phyloP scores from a whole-genome alignment of 352 stramenopile species.

The Globisporangium middletonii region DNA sequence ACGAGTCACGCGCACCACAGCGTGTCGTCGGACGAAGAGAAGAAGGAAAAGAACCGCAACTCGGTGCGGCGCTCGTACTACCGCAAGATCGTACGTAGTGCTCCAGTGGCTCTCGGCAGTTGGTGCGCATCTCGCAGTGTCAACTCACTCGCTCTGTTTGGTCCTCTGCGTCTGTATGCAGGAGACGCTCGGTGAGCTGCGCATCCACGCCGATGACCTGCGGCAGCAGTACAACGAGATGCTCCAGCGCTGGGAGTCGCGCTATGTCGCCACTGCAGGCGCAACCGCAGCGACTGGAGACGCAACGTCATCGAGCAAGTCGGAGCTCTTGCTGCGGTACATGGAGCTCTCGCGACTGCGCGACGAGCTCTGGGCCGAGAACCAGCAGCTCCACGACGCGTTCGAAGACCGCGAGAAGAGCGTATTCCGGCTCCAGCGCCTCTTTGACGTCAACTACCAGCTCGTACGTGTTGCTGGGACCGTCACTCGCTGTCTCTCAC shows the following conservation, averaged over 20 bases:
- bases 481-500: background rate
- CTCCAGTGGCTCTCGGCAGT: background rate
- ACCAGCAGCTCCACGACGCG: slow-evolving; percentile 41
- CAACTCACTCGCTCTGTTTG: background rate
- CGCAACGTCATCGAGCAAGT: slow-evolving; percentile 9
- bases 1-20: background rate
- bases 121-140: background rate
- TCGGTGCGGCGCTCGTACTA: slow-evolving; percentile 52
- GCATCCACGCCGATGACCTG: slow-evolving; percentile 34
- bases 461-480: slow-evolving; percentile 15
- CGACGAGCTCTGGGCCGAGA: slow-evolving; percentile 47
- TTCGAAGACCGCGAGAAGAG: slow-evolving; percentile 54
- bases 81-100: slow-evolving; percentile 31
- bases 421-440: slow-evolving; percentile 41
- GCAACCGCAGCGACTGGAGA: slow-evolving; percentile 22
- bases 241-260: slow-evolving; percentile 33
- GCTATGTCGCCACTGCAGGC: slow-evolving; percentile 15
- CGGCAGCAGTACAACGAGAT: slow-evolving; percentile 42
- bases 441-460: slow-evolving; percentile 56
- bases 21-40: slow-evolving; percentile 25
- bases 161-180: slow-evolving; percentile 8
- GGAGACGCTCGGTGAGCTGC: slow-evolving; percentile 42
- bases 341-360: slow-evolving; percentile 36
- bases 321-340: slow-evolving; percentile 39
- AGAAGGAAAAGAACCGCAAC: slow-evolving; percentile 53